Percentiles rank a stretch among this genome's conserved stretches.
phyloP scores from a whole-genome alignment of 225 moss, liverwort and hornwort genomes.

The Antitrichia curtipendula region DNA sequence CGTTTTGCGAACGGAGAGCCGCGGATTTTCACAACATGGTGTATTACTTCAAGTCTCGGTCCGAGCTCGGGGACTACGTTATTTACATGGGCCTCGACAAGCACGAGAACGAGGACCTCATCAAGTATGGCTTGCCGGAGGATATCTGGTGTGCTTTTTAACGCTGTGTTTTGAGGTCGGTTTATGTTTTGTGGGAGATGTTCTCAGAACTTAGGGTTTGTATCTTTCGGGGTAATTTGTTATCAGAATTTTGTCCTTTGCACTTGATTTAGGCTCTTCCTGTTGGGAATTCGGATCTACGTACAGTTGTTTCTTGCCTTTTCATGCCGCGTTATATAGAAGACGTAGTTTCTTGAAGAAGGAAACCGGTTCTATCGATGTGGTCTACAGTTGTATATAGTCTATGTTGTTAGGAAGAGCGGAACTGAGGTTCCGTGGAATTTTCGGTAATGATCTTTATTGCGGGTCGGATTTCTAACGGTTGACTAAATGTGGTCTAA shows the following conservation, averaged over 20 bases:
- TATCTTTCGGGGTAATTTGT: not conserved
- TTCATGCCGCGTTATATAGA: no score
- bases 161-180: not conserved
- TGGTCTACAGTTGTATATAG: not conserved
- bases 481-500: not conserved
- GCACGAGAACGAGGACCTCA: slow-evolving; percentile 97
- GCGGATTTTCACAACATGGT: slow-evolving; percentile 33
- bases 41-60: slow-evolving; percentile 83
- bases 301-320: no score
- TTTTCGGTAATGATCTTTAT: not conserved
- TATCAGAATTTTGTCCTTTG: no score
- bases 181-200: not conserved
- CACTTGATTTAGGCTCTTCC: no score
- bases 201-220: not conserved
- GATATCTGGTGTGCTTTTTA: slow-evolving; percentile 53
- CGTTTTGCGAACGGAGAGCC: not conserved
- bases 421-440: not conserved
- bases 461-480: not conserved
- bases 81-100: slow-evolving; percentile 99
- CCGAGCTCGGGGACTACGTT: slow-evolving; percentile 67
- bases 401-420: not conserved
- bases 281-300: no score
- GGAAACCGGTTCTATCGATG: no score
- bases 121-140: slow-evolving; percentile 89
- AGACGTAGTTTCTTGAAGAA: not conserved